Evolutionary conservation across 169 alveolate species (phyloP), one percentile per base, ranked within the genome.

Genomic region (Plasmodium chabaudi): DNA sequence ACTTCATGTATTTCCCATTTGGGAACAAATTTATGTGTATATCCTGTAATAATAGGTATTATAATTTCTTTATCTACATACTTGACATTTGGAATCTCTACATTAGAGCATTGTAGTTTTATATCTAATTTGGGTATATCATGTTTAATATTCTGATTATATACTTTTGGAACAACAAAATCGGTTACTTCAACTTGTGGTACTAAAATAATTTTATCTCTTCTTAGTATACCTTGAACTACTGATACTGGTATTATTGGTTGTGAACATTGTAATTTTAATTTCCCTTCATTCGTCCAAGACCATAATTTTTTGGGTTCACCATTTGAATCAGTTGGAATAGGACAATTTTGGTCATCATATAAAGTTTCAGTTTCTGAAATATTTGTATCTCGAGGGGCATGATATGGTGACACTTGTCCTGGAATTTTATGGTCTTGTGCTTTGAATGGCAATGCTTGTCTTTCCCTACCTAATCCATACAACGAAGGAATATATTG

Each of bases 1-100:
- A 95, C 97, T 64, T 95, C 96, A 49, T 96, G 92, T 55, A 95
- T 92, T 46, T 95, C 97, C 97, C 97, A 95, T 49, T 94, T 95
- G 27, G 97, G 96, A 13, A 95, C 95, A 69, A 93, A 95, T 75
- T 95, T 95, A 87, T 94, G 97, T 6, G 95, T 95, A 86, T 92
- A 95, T 59, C 97, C 97, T 0, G 96, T 94, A 49, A 95, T 94
- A 15, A 93, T 93, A 60, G 95, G 96, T 44, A 95, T 92, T 60
- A 93, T 90, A 39, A 95, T 95, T 71, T 93, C 97, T 56, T 90
- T 95, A 47, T 95, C 97, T 19, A 94, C 96, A 61, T 93, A 93
- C n/a, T 89, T 92, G 39, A 94, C 93, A 64, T 93, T 92, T 56
- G 96, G 95, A 10, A 95, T 94, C n/a, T 93, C 95, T 44, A 95